Evolutionary conservation across 164 flowering plant species (phyloP), one percentile per base, ranked within the genome.

Genomic region (Vitis rotundifolia): DNA sequence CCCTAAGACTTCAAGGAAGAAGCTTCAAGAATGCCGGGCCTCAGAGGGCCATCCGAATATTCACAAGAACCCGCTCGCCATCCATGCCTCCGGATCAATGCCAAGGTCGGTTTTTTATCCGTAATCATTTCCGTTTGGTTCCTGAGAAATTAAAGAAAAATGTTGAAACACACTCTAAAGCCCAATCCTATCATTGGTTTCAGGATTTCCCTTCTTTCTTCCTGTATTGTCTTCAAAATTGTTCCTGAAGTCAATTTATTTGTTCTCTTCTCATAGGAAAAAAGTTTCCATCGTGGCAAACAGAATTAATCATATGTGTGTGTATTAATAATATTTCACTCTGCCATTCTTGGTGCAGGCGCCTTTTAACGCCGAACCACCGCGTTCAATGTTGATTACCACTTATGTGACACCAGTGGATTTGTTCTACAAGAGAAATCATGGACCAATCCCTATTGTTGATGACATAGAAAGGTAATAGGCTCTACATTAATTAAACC

Each of bases 301-400:
- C 26, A 22, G 26, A 22, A 22, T 37, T 37, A 59, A 59, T n/a
- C 11, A 59, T 10, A 61, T 61, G 14, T 2, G 16, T 61, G 5
- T 61, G 19, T n/a, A 16, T 44, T 63, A 10, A 47, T 63, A 10
- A 49, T 64, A 53, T 44, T 62, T 13, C 6, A 16, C 18, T 71
- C 11, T 61, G 51, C 51, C 52, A 2, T 11, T 67, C 59, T 15
- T 70, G 61, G 51, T 82, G 77, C 88, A 95, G 99, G 89, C 86
- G 71, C 99, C 99, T 44, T 95, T 90, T 80, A 95, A 95, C 83
- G 98, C 99, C 0, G 99, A 95, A 83, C 98, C 98, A 2, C 97
- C 83, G 11, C 96, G 98, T 18, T 71, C 82, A 1, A 90, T 83
- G 31, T 77, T 95, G 83, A n/a, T 86, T 69, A 69, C 83, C 10